A percentile compares a stretch with the other conserved stretches of the same genome.
These are phyloP conservation scores for Coix lacrymajobi DNA, from an alignment of 176 grass and related monocot species.

Conservation along the genomic window DNA sequence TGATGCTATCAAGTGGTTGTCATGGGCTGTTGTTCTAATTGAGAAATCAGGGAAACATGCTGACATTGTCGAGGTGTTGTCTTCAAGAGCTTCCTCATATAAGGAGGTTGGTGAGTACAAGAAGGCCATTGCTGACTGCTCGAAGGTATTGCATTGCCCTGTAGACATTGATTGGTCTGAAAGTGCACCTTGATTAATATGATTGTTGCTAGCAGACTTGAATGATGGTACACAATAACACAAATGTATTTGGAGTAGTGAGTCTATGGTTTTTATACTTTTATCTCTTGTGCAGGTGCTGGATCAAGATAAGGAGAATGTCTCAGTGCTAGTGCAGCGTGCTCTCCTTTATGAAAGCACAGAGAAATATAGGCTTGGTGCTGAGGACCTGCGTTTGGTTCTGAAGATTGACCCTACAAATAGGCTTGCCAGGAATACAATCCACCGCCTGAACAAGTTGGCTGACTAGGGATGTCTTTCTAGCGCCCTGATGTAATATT, in stretches of 20 bases:
- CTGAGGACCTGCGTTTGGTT: slow-evolving; percentile 94
- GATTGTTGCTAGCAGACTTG: background rate
- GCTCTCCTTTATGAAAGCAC: slow-evolving; percentile 93
- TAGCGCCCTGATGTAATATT: slow-evolving; percentile 26
- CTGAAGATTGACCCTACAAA: slow-evolving; percentile 92
- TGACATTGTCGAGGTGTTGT: slow-evolving; percentile 70
- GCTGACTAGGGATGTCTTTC: slow-evolving; percentile 64
- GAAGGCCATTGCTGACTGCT: slow-evolving; percentile 99
- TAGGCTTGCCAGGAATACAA: slow-evolving; percentile 91
- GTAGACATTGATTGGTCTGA: background rate
- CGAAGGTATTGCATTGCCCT: slow-evolving; percentile 49
- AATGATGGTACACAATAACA: background rate
- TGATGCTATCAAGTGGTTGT: slow-evolving; percentile 98
- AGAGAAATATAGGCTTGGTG: slow-evolving; percentile 92
- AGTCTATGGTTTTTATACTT: slow-evolving; percentile 7
- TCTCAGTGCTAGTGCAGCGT: slow-evolving; percentile 74
- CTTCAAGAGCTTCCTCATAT: slow-evolving; percentile 94
- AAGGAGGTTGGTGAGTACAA: slow-evolving; percentile 99
- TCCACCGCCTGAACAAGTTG: slow-evolving; percentile 94
- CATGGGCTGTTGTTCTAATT: slow-evolving; percentile 81
- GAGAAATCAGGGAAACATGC: slow-evolving; percentile 62
- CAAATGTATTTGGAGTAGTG: background rate
- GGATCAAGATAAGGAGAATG: slow-evolving; percentile 75
- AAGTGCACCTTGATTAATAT: background rate
- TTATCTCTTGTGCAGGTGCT: slow-evolving; percentile 56